Conservation (phyloP, 2,329 filamentous ascomycete genomes). For the Podosphaera fusca region DNA sequence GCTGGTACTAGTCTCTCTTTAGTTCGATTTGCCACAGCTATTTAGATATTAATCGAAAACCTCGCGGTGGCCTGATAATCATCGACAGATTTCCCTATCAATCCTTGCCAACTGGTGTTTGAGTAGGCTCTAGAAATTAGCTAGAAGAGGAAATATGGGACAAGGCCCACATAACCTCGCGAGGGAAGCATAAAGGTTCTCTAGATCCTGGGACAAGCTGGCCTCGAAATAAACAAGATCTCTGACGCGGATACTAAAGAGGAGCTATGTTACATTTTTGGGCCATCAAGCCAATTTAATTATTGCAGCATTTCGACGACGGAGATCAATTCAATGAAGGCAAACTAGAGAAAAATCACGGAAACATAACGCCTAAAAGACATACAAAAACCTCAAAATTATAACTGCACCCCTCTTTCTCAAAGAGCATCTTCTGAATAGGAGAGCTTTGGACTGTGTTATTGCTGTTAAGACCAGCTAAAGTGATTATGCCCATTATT, state of each 20-base stretch:
- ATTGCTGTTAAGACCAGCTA: not conserved
- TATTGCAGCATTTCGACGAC: not conserved
- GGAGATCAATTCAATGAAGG: not conserved
- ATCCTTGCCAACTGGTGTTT: not conserved
- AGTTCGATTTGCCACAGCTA: not conserved
- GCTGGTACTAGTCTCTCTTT: not conserved
- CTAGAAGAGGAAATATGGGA: not conserved
- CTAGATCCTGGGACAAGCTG: not conserved
- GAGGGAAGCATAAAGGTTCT: not conserved
- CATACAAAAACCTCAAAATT: not conserved
- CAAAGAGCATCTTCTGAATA: not conserved
- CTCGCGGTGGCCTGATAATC: not conserved
- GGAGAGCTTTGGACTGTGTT: not conserved
- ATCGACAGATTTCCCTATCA: not conserved
- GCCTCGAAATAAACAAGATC: not conserved
- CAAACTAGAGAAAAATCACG: not conserved
- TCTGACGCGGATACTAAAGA: not conserved
- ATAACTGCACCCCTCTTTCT: not conserved
- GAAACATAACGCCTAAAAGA: not conserved
- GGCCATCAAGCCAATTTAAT: not conserved
- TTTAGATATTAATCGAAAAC: not conserved
- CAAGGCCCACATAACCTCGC: not conserved
- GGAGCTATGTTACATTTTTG: not conserved
- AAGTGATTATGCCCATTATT: not conserved
- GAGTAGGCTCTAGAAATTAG: not conserved